Conservation (phyloP, 345 rosid species). For the Sonneratia caseolaris region DNA sequence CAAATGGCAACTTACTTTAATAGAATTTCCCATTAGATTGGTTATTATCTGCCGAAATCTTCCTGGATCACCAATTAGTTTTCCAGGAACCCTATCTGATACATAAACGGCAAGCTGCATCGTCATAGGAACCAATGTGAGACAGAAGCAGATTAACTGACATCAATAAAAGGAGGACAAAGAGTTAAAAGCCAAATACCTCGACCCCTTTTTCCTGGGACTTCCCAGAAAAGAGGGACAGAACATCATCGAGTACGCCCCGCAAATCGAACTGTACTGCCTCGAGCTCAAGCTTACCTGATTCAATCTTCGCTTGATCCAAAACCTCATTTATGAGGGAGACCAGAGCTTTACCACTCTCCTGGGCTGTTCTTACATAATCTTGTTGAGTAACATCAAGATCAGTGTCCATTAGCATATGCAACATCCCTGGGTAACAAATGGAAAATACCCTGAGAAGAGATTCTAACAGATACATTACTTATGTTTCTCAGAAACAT, state of each 20-base stretch:
- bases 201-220: constrained; percentile 83
- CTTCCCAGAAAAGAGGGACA: constrained; percentile 86
- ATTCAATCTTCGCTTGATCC: constrained; percentile 91
- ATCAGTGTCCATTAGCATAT: constrained; percentile 84
- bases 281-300: constrained; percentile 96
- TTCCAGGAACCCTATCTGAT: constrained; percentile 76
- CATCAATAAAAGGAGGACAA: not conserved
- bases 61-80: constrained; percentile 83
- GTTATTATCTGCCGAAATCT: constrained; percentile 91
- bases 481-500: not conserved
- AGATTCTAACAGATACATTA: not conserved
- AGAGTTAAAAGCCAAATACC: constrained; percentile 29
- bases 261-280: constrained; percentile 70
- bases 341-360: constrained; percentile 86
- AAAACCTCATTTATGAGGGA: constrained; percentile 84
- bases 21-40: constrained; percentile 92
- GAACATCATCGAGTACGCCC: constrained; percentile 78
- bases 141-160: constrained; percentile 2
- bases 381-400: constrained; percentile 88
- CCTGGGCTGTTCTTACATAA: constrained; percentile 84
- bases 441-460: not conserved
- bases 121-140: constrained; percentile 15
- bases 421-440: constrained; percentile 67
- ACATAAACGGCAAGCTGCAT: constrained; percentile 85
- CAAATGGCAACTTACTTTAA: constrained; percentile 48